A percentile compares a stretch with the other conserved stretches of the same genome.
These are phyloP conservation scores for Trichomonas tenax DNA, from an alignment of 208 protist species.

Conservation along the genomic window DNA sequence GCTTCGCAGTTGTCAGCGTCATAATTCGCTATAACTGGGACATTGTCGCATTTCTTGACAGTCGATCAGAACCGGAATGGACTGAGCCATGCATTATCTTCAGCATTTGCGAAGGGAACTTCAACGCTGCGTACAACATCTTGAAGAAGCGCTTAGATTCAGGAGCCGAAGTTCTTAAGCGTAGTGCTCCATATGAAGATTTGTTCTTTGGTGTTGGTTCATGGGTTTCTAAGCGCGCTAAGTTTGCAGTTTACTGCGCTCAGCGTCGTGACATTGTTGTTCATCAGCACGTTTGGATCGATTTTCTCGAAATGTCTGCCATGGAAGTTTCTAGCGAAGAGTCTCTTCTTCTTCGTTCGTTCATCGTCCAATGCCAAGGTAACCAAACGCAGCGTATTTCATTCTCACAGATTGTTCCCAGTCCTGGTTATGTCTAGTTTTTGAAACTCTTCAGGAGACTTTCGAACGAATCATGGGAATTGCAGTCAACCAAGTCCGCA, in stretches of 20 bases:
- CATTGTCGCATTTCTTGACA: neutral
- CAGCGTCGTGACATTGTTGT: neutral
- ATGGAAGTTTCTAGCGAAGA: neutral
- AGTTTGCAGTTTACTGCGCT: neutral
- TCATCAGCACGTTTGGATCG: neutral
- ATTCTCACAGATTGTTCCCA: neutral
- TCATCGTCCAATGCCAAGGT: neutral
- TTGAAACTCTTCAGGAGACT: no score
- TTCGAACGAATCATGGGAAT: no score
- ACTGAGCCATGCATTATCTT: neutral
- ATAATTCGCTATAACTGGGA: neutral
- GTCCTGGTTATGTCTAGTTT: neutral
- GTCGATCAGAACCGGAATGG: neutral
- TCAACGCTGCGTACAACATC: neutral
- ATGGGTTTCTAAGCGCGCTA: neutral
- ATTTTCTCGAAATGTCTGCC: neutral
- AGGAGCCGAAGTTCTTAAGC: neutral
- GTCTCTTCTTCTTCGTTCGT: neutral
- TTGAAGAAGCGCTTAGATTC: neutral
- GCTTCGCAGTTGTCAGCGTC: neutral
- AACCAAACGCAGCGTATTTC: neutral
- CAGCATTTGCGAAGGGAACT: neutral
- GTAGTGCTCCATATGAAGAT: neutral
- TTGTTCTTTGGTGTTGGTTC: neutral
- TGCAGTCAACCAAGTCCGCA: no score